phyloP scores from a whole-genome alignment of 306 rosid genomes.

The Fagus sylvatica region DNA sequence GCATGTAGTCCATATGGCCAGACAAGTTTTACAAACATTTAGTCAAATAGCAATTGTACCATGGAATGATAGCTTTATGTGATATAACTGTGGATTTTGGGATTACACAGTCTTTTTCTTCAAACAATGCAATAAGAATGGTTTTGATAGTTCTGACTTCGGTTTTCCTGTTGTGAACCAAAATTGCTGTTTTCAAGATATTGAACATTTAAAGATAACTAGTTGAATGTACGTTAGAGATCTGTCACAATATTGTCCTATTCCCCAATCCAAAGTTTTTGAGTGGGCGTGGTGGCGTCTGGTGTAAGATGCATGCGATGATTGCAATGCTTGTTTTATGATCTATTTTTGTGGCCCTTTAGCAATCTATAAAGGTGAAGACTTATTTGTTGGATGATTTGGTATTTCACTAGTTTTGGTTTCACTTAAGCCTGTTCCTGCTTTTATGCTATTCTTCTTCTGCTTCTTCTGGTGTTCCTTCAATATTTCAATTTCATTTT shows the following conservation, averaged over 20 bases:
- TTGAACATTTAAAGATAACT: neutral
- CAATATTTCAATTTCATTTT: slow-evolving; percentile 1
- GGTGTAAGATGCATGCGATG: no score
- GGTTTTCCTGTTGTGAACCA: neutral
- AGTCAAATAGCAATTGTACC: neutral
- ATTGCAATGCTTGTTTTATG: no score
- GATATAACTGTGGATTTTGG: neutral
- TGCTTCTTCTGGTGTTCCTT: neutral
- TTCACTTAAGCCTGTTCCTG: neutral
- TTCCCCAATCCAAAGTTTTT: no score
- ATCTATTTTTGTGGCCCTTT: neutral
- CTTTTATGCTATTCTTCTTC: neutral
- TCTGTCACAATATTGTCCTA: neutral
- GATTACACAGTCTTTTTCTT: neutral
- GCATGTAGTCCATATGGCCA: neutral
- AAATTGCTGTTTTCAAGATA: no score
- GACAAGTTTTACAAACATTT: neutral
- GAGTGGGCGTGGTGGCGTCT: no score
- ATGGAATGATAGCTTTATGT: neutral
- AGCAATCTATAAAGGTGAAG: neutral
- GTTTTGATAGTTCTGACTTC: neutral
- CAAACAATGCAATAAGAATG: neutral
- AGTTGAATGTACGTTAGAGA: neutral
- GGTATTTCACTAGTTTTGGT: neutral
- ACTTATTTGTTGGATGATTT: neutral